Base-by-base conservation (phyloP, 2,329 filamentous ascomycete genomes). In the Metarhizium brunneum region DNA sequence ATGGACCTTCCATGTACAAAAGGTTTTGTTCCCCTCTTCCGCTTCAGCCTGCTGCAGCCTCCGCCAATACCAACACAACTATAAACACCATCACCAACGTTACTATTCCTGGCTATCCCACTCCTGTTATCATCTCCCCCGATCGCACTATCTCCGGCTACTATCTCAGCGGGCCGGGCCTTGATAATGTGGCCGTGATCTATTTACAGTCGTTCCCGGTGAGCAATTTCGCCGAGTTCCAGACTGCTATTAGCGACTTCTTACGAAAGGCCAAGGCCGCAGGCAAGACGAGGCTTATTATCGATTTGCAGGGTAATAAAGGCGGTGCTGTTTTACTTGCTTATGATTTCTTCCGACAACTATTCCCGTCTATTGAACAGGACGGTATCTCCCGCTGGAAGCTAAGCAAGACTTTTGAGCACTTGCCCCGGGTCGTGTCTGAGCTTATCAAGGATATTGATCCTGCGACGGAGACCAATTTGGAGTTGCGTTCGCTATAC, bases 311-410 rank as follows among this genome's bases (percentile, higher is more conserved):
- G 47, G 54, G 32, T 49, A 86, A 86, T 60, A 77, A 75, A 2
- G 83, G 83, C 47, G 83, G 83, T 30, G 76, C 74, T 13, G 78
- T 85, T 49, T 64, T 83, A 6, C 74, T 79, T n/a, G 83, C 80
- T 13, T 83, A 82, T 60, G 82, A 85, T 62, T 72, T 86, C 30
- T 85, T 85, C 69, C 79, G 80, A 53, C 69, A 79, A 64, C 70
- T 84, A 0, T 79, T 81, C 56, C 64, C 65, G 3, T n/a, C 53
- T 2, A 73, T 79, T 52, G 29, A 47, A 38, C 50, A 58, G 20
- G 59, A 59, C 72, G 77, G 59, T 60, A 73, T 60, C 63, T 70
- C 69, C 16, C 70, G 69, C 47, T 73, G 72, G 72, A 70, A 71
- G 48, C 65, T 68, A 29, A 69, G 63, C 54, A 62, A 67, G 6